Conservation (phyloP, 2,329 filamentous ascomycete species). For the Apiospora aurea region DNA sequence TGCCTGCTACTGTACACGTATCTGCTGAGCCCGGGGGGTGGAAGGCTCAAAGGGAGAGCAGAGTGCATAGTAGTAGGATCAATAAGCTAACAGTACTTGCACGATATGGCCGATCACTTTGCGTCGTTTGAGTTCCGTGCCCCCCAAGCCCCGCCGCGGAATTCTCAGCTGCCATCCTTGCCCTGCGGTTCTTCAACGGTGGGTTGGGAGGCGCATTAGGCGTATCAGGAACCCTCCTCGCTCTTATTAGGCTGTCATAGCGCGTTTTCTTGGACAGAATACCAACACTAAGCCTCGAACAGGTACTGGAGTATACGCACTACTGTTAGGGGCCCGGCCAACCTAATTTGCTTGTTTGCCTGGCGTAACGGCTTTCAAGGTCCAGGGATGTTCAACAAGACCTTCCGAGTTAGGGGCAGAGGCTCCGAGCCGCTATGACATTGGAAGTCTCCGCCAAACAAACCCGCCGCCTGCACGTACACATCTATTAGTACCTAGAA, state of each 20-base stretch:
- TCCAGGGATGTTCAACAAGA: background rate
- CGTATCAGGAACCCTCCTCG: background rate
- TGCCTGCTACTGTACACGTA: too few species aligned
- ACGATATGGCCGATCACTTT: background rate
- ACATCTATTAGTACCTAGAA: background rate
- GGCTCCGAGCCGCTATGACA: background rate
- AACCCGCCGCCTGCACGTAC: background rate
- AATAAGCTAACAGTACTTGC: background rate
- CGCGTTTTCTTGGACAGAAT: background rate
- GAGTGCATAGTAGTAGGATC: background rate
- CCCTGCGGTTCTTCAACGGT: background rate
- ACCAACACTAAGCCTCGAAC: background rate
- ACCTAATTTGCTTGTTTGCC: background rate
- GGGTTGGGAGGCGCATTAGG: background rate
- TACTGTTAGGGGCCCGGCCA: background rate
- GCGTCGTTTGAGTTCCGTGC: background rate
- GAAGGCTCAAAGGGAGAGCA: background rate
- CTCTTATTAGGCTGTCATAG: background rate
- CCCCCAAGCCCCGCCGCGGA: background rate
- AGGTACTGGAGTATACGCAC: background rate
- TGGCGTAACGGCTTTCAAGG: background rate
- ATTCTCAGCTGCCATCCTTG: background rate
- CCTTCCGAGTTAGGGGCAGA: conserved; percentile 7
- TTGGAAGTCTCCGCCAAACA: background rate
- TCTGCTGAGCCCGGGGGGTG: background rate